Evolutionary conservation across 495 filamentous ascomycete genomes (phyloP), one percentile per base, ranked within the genome.

Genomic region (Aspergillus diversus): DNA sequence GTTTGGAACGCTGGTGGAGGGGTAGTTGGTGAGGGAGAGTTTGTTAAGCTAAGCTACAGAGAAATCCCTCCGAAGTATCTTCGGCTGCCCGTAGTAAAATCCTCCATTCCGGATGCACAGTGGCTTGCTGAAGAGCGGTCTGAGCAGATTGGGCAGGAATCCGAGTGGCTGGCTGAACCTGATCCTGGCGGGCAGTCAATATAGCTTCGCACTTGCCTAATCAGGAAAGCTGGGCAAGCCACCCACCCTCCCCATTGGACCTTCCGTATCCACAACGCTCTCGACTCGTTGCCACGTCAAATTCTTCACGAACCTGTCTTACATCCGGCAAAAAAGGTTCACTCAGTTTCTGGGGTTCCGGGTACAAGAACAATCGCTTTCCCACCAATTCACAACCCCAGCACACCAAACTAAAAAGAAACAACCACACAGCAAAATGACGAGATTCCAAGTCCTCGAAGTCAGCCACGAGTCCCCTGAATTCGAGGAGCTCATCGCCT

Each of bases 401-500:
- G 0, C 39, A 4, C 39, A 3, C 8, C 11, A 11, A 43, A 43
- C 4, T 13, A 43, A 43, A 43, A 43, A 43, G 12, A 11, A 43
- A 43, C 5, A 43, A 11, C 0, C 0, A 43, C 11, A 43, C 39
- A 12, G 39, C 21, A 43, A 43, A 43, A 43, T 43, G 39, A 43
- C 39, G 8, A 6, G 39, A 4, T 59, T 51, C 57, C 43, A 51
- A 59, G 37, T 59, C 32, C 13, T 37, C 8, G 43, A 51, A 35
- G 47, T 59, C 46, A 35, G 50, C 57, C 47, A 17, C 46, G 47
- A 49, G 17, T 37, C 15, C 15, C 33, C 32, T 2, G 46, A 51
- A 17, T 37, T 51, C 33, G 56, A 15, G 4, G 57, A 35, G 16
- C 27, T 59, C 32, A 27, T 59, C 3, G 53, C 53, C 53, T 56